Base-by-base conservation (phyloP, 2,329 filamentous ascomycete genomes). In the Exophiala oligosperma region DNA sequence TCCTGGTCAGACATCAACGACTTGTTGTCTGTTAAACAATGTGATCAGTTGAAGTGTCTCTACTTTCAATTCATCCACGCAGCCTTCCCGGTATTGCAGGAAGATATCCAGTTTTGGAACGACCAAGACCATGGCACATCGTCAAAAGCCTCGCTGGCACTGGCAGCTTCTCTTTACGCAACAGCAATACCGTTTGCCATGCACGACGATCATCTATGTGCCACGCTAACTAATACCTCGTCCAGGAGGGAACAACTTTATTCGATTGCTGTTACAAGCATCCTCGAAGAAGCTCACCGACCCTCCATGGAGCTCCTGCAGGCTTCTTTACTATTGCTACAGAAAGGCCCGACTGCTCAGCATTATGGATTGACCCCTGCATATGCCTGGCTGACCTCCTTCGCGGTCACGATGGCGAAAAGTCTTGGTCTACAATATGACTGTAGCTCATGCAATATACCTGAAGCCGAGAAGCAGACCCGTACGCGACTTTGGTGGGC, bases 101-200 rank as follows among this genome's bases (percentile, higher is more conserved):
- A 91, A 74, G 81, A 84, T 56, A 84, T 92, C 55, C 92, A 92
- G 65, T 77, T 89, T 61, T 87, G 92, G 71, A 88, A 90, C 68
- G 90, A 91, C 74, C 84, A 86, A 49, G 82, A 85, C 66, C 86
- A 86, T 47, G 84, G 89, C 66, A 82, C 14, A 1, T 56, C 85
- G 89, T 64, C 89, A 92, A 29, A 26, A 2, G 29, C 46, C 68
- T 87, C 89, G 9, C 89, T 90, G 1, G 84, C 89, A 11, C 77
- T 93, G 23, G 79, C 93, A 14, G 89, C 89, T 28, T 89, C 89
- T 53, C 85, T 94, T 11, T 78, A 96, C 68, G 85, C 96, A 23
- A 78, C 96, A 17, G 90, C 92, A 11, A 83, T 95, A 68, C 72
- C 96, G 91, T 86, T 94, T 91, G 85, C 84, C 90, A 68, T 94